Evolutionary conservation across 139 green algal genomes (phyloP), one percentile per base, ranked within the genome.

Genomic region (Coelastrella sp.): DNA sequence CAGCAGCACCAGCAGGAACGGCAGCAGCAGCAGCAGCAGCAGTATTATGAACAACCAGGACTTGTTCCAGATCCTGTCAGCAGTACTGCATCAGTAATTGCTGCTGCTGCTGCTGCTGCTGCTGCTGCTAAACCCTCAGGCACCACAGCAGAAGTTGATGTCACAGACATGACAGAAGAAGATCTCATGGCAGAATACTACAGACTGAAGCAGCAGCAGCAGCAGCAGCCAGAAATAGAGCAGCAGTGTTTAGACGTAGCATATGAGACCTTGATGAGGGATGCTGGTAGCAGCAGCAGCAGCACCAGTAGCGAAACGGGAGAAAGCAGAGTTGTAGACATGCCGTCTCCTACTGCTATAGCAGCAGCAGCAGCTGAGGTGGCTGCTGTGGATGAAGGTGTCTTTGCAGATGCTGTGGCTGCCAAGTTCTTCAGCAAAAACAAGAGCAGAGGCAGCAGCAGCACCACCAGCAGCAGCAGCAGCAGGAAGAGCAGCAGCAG

Each of bases 181-280:
- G 72, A 80, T 19, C 13, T 80, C 1, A 27, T 80, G 23, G 45
- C 48, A 5, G 45, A 64, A 35, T 80, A 80, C 48, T 51, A 63
- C 17, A 23, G 15, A 48, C 38, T 80, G 30, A 69, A 73, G 59
- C 77, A 83, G 77, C 77, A 83, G 57, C 77, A 73, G 59, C 77
- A 83, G 77, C 77, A 83, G 57, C 77, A 83, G 59, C 77, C 59
- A 60, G 35, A n/a, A 21, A 23, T 45, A 15, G 30, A 48, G 21
- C 23, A 30, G 13, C 25, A 73, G n/a, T 9, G 43, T n/a, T 35
- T 73, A 37, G 53, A 83, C 34, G 51, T 35, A 32, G 73, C 50
- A n/a, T 64, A 81, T 48, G 73, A 48, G 21, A 66, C 6, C 23
- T 30, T 57, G 71, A 53, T 60, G 23, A 37, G 21, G 71, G 75